Evolutionary conservation across 768 basidiomycete species (phyloP).

Genomic region (Amanita pseudoporphyria): DNA sequence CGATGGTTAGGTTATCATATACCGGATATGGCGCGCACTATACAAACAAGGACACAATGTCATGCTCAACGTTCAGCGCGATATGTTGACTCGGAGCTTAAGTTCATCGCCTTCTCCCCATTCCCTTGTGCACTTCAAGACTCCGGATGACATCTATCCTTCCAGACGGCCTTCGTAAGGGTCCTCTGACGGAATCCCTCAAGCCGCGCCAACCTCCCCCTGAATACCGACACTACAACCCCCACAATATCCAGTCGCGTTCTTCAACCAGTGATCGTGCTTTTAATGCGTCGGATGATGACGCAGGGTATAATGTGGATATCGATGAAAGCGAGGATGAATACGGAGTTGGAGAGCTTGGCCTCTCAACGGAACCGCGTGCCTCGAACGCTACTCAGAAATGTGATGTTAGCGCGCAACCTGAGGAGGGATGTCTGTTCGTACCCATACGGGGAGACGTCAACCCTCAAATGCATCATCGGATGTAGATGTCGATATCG

Average conservation of each 20-base stretch:
- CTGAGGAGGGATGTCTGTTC: neutral
- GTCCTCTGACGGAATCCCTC: slow-evolving; percentile 14
- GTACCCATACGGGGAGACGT: neutral
- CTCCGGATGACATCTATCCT: neutral
- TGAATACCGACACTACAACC: slow-evolving; percentile 13
- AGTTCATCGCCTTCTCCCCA: neutral
- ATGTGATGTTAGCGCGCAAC: neutral
- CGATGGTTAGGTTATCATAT: too few relatives aligned
- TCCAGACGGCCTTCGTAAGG: slow-evolving; percentile 18
- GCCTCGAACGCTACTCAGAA: neutral
- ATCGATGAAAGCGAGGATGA: neutral
- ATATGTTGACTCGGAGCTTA: neutral
- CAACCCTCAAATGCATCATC: neutral
- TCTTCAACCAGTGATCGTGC: slow-evolving; percentile 4
- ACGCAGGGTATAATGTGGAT: neutral
- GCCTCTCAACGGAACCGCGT: neutral
- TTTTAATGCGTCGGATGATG: neutral
- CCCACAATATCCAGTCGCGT: slow-evolving; percentile 6
- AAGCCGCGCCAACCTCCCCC: slow-evolving; percentile 11
- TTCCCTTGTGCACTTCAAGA: too few relatives aligned
- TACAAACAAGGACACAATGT: neutral
- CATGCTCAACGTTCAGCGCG: neutral
- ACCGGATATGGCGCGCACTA: too few relatives aligned
- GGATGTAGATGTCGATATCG: slow-evolving; percentile 2
- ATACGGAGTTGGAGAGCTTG: neutral